These are phyloP conservation scores for Dryadomyces quercivorus DNA, from an alignment of 2,329 filamentous ascomycete species.

Conservation along the genomic window DNA sequence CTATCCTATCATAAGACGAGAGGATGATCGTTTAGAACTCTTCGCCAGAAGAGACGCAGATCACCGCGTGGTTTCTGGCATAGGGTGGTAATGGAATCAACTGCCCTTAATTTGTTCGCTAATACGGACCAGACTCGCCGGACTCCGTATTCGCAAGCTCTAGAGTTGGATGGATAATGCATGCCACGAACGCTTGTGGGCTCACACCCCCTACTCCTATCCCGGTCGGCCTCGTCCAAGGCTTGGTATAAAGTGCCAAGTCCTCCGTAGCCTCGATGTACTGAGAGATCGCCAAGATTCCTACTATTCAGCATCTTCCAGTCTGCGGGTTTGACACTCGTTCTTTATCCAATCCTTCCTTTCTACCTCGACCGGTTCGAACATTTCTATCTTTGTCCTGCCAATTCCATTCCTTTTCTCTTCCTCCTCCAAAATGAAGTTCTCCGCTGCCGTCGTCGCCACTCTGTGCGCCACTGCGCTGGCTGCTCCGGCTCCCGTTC, in stretches of 20 bases:
- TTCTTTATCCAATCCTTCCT: not conserved
- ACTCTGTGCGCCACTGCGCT: not conserved
- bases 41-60: not conserved
- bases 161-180: too few relatives aligned
- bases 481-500: not conserved
- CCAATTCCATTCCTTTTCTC: not conserved
- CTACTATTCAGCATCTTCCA: not conserved
- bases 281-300: not conserved
- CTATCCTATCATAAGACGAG: not conserved
- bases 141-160: too few relatives aligned
- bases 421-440: not conserved
- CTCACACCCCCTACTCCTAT: not conserved
- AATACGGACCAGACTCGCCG: not conserved
- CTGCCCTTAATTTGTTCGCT: constrained; percentile 1
- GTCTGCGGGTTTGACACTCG: not conserved
- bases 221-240: too few relatives aligned
- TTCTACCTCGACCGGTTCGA: not conserved
- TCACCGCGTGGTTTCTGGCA: not conserved
- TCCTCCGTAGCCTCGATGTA: not conserved
- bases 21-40: not conserved
- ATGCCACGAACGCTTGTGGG: not conserved
- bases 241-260: not conserved
- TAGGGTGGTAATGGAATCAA: not conserved
- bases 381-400: not conserved
- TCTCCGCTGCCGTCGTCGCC: not conserved